A percentile compares a stretch with the other conserved stretches of the same genome.
phyloP scores from a whole-genome alignment of 2,329 filamentous ascomycete genomes.

The Alternaria consortialis region DNA sequence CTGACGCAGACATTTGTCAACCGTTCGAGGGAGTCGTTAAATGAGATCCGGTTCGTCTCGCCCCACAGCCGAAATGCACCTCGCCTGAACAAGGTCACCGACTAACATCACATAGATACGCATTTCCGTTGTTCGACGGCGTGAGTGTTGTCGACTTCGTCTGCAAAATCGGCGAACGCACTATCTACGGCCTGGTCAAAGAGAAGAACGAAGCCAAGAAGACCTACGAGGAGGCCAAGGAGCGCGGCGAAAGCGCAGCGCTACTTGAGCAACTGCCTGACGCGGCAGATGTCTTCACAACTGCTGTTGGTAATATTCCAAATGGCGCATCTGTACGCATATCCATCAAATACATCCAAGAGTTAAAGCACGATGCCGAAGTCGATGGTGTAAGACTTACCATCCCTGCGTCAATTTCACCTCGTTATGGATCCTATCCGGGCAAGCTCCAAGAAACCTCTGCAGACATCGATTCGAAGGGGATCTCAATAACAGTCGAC shows the following conservation, averaged over 20 bases:
- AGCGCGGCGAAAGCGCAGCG: slow-evolving; percentile 8
- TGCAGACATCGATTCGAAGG: not conserved
- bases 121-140: slow-evolving; percentile 12
- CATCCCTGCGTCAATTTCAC: slow-evolving; percentile 4
- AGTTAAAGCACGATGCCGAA: slow-evolving; percentile 14
- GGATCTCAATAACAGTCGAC: slow-evolving; percentile 13
- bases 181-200: slow-evolving; percentile 13
- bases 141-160: slow-evolving; percentile 15
- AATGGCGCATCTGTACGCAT: not conserved
- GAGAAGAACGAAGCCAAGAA: slow-evolving; percentile 11
- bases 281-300: slow-evolving; percentile 16
- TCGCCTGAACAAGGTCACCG: too few relatives aligned
- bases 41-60: slow-evolving; percentile 7
- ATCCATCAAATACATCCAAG: slow-evolving; percentile 14
- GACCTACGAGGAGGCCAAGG: slow-evolving; percentile 10
- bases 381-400: slow-evolving; percentile 13
- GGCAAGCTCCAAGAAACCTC: not conserved
- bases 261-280: slow-evolving; percentile 9
- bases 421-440: slow-evolving; percentile 8
- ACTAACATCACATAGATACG: not conserved
- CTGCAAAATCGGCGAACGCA: slow-evolving; percentile 10
- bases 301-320: slow-evolving; percentile 6
- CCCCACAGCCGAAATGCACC: not conserved
- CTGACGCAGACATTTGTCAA: slow-evolving; percentile 11
- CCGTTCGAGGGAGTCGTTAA: not conserved